A percentile compares a stretch with the other conserved stretches of the same genome.
Evolutionary conservation across 163 green algal species (phyloP).

Genomic region (Chlamydomonas reinhardtii): DNA sequence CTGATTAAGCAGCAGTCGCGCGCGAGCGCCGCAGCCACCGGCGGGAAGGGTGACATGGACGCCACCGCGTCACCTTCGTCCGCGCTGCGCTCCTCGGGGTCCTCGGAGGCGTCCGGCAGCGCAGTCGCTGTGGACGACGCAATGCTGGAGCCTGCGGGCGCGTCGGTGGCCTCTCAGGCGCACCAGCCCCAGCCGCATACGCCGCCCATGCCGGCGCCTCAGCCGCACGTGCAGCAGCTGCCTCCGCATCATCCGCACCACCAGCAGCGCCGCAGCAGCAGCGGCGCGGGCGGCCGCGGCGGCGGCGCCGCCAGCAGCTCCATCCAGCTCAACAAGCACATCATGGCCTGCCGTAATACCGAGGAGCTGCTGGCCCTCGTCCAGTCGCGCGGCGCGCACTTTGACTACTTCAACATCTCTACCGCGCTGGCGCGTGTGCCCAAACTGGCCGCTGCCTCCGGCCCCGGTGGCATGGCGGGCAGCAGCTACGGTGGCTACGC

Average conservation of each 20-base stretch:
- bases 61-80: background rate
- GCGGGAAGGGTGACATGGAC: too few species aligned
- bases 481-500: background rate
- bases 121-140: background rate
- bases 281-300: background rate
- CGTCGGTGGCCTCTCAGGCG: background rate
- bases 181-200: background rate
- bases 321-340: slow-evolving; percentile 65
- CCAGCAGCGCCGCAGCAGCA: background rate
- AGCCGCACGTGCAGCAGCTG: background rate
- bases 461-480: background rate
- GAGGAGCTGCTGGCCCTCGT: slow-evolving; percentile 59
- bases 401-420: slow-evolving; percentile 78
- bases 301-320: slow-evolving; percentile 3
- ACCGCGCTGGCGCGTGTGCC: slow-evolving; percentile 72
- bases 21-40: too few species aligned
- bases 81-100: background rate
- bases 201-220: too few species aligned
- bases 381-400: slow-evolving; percentile 46
- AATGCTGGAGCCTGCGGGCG: too few species aligned
- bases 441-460: slow-evolving; percentile 60
- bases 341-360: slow-evolving; percentile 55
- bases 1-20: slow-evolving; percentile 25
- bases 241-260: background rate
- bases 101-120: background rate